Base-by-base conservation (phyloP, 495 filamentous ascomycete genomes). In the Monascus purpureus region DNA sequence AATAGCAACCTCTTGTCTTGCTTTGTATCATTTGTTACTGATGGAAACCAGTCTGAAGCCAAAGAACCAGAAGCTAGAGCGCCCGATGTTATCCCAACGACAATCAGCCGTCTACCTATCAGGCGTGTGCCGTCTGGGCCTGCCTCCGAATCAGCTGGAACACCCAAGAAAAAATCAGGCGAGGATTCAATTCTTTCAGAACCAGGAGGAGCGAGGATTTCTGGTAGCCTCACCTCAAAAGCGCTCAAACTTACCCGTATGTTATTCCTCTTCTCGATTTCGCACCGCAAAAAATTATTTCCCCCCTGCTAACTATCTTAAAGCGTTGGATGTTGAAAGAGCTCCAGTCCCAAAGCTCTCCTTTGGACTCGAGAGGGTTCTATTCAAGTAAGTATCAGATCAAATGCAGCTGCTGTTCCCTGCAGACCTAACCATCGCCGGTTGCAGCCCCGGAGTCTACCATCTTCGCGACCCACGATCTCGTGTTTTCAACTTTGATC, bases 401-500 rank as follows among this genome's bases (percentile, higher is more conserved):
- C 9, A 6, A 29, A 25, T 2, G 4, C 24, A 13, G 12, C 2
- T 18, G 9, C 22, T 22, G 6, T 17, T 13, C 17, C 39, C 15
- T 38, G 28, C 6, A 23, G 12, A 25, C 8, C 23, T 36, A 36
- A 39, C 4, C 26, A 16, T 4, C 5, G 23, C 22, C 5, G n/a
- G n/a, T 22, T 30, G n/a, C 25, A 76, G 69, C 52, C 82, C 86
- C 3, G 88, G 90, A 13, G 79, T 94, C 17, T 93, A 94, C 48
- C 75, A 81, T 19, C 72, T 99, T 17, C 85, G 88, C 46, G 92
- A 96, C 47, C 80, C 82, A 14, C 69, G 82, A 31, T 86, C 92
- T 22, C 68, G 75, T 8, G 82, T 94, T 24, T 96, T 68, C 63
- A 96, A 96, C 49, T 96, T 96, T 47, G 86, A 96, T 45, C 90